A percentile compares a stretch with the other conserved stretches of the same genome.
phyloP scores from a whole-genome alignment of 352 stramenopile species.

The Phytophthora fragariaefolia region DNA sequence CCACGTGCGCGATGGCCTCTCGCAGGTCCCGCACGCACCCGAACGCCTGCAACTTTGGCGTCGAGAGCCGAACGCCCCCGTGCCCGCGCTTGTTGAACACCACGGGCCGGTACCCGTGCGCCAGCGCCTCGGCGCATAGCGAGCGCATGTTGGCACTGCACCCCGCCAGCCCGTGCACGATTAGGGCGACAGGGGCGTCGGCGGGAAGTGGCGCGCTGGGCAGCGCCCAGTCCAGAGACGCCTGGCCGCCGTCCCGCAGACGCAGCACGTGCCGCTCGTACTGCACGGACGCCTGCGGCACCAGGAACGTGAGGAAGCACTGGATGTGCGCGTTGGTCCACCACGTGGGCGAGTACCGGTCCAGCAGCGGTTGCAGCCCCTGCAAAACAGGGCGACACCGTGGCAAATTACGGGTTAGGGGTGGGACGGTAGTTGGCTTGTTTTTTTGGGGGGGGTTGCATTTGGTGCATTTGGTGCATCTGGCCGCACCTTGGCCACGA shows the following conservation, averaged over 20 bases:
- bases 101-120: slow-evolving; percentile 72
- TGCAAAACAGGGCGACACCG: slow-evolving; percentile 24
- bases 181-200: slow-evolving; percentile 64
- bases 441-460: no score
- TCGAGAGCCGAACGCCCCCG: slow-evolving; percentile 63
- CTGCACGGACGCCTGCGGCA: slow-evolving; percentile 57
- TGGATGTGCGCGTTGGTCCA: slow-evolving; percentile 82
- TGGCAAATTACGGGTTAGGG: neutral
- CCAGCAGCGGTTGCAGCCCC: slow-evolving; percentile 56
- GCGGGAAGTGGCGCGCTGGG: no score
- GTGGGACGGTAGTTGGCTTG: no score
- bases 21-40: slow-evolving; percentile 68
- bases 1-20: slow-evolving; percentile 59
- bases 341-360: slow-evolving; percentile 72
- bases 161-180: slow-evolving; percentile 76
- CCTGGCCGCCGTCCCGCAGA: slow-evolving; percentile 67
- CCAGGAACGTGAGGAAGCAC: slow-evolving; percentile 73
- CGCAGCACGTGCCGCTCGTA: slow-evolving; percentile 70
- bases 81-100: slow-evolving; percentile 90
- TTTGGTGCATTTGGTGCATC: no score
- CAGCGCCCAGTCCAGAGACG: slow-evolving; percentile 75
- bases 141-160: slow-evolving; percentile 69
- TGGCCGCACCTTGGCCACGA: slow-evolving; percentile 55
- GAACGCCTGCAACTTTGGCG: slow-evolving; percentile 74
- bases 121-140: slow-evolving; percentile 67